Evolutionary conservation across 495 filamentous ascomycete genomes (phyloP).

Genomic region (Penicillium manginii): DNA sequence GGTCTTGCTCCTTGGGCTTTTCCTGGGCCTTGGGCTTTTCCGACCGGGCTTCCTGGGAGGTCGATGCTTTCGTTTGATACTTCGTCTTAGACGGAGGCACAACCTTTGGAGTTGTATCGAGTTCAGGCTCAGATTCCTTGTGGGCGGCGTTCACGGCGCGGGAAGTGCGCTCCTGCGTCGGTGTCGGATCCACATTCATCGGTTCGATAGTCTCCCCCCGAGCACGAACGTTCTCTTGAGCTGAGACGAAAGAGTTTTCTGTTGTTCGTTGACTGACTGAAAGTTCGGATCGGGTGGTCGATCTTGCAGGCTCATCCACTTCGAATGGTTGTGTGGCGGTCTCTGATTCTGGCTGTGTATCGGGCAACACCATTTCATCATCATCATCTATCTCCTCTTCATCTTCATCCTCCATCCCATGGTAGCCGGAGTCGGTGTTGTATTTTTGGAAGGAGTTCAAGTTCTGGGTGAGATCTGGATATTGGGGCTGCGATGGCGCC

Average conservation of each 20-base stretch:
- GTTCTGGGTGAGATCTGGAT: conserved; percentile 40
- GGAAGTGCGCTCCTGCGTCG: conserved; percentile 18
- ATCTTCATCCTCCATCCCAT: conserved; percentile 66
- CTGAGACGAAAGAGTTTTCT: conserved; percentile 68
- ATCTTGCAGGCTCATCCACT: conserved; percentile 36
- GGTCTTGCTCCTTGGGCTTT: background rate
- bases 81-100: conserved; percentile 8
- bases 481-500: conserved; percentile 31
- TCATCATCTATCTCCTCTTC: conserved; percentile 50
- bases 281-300: conserved; percentile 29
- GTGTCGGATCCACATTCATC: conserved; percentile 29
- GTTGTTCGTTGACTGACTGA: conserved; percentile 55
- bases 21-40: conserved; percentile 17
- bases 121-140: conserved; percentile 20
- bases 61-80: background rate
- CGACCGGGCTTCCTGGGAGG: conserved; percentile 12
- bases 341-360: conserved; percentile 39
- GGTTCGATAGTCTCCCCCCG: conserved; percentile 46
- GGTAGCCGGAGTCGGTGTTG: conserved; percentile 77
- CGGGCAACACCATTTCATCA: conserved; percentile 41
- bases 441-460: conserved; percentile 46
- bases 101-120: conserved; percentile 22
- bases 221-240: conserved; percentile 60
- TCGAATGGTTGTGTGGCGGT: conserved; percentile 41
- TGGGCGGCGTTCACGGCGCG: conserved; percentile 13